phyloP scores from a whole-genome alignment of 768 basidiomycete genomes.

The Panaeolus papilionaceus region DNA sequence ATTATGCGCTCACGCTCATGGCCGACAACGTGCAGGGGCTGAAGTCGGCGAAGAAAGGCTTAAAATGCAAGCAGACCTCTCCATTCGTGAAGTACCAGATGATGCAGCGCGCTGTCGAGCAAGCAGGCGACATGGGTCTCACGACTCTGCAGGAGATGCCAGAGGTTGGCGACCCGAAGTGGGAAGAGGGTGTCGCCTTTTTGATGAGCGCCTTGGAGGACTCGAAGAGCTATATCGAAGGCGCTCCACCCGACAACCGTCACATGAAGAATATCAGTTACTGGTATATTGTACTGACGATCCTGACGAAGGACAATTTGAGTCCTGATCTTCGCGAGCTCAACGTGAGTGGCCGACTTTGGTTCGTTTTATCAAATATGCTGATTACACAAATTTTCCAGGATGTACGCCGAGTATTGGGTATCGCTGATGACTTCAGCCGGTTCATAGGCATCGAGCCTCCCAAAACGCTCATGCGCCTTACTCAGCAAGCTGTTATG shows the following conservation, averaged over 20 bases:
- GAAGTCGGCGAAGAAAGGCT: constrained; percentile 67
- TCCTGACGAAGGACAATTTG: constrained; percentile 58
- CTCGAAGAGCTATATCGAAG: constrained; percentile 56
- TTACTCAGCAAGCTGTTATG: constrained; percentile 59
- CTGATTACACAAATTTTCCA: constrained; percentile 17
- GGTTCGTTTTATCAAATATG: not conserved
- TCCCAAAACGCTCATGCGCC: constrained; percentile 57
- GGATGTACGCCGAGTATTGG: constrained; percentile 49
- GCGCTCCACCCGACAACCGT: constrained; percentile 67
- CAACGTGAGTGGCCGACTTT: constrained; percentile 41
- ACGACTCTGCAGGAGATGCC: constrained; percentile 51
- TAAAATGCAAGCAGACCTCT: constrained; percentile 60
- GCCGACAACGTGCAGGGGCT: constrained; percentile 56
- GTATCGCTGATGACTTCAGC: constrained; percentile 59
- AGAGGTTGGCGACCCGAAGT: constrained; percentile 46
- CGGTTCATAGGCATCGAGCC: constrained; percentile 50
- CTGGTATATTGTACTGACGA: constrained; percentile 61
- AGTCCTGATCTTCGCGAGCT: constrained; percentile 57
- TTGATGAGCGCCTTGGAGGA: constrained; percentile 66
- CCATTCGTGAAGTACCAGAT: constrained; percentile 62
- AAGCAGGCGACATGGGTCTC: constrained; percentile 63
- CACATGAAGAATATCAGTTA: constrained; percentile 65
- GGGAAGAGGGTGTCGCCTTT: constrained; percentile 68
- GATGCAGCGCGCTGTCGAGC: constrained; percentile 66
- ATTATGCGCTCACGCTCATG: constrained; percentile 63